These are phyloP conservation scores for Aspergillus brasiliensis DNA, from an alignment of 2,329 filamentous ascomycete species.

Conservation along the genomic window DNA sequence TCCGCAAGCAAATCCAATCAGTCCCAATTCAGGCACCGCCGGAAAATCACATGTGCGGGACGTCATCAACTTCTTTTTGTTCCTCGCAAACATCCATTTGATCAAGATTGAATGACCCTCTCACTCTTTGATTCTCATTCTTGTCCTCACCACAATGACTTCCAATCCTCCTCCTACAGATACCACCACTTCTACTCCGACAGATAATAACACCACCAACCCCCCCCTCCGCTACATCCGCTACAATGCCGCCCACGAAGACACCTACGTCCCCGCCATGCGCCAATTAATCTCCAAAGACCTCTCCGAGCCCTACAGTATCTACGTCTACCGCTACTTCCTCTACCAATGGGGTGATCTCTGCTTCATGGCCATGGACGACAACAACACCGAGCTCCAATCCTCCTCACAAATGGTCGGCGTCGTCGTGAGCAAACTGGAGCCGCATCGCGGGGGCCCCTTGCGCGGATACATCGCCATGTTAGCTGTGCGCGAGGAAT, in stretches of 20 bases:
- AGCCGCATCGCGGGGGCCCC: constrained; percentile 82
- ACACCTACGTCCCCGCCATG: constrained; percentile 77
- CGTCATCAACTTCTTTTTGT: neutral
- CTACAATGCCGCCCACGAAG: constrained; percentile 62
- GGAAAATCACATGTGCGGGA: constrained; percentile 17
- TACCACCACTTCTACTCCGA: neutral
- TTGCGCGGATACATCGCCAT: constrained; percentile 96
- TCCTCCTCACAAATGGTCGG: constrained; percentile 64
- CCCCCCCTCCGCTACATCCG: constrained; percentile 58
- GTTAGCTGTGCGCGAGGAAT: constrained; percentile 82
- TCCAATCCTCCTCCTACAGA: constrained; percentile 24
- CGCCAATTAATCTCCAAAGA: constrained; percentile 92
- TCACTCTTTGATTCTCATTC: neutral
- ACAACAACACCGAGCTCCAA: constrained; percentile 30
- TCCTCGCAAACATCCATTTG: neutral
- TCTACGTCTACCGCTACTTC: constrained; percentile 98
- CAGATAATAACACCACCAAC: constrained; percentile 7
- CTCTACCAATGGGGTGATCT: constrained; percentile 96
- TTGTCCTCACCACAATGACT: constrained; percentile 28
- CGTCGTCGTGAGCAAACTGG: constrained; percentile 92
- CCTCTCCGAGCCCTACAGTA: constrained; percentile 96
- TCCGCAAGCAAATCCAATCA: neutral
- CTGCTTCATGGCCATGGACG: constrained; percentile 77
- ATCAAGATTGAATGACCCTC: neutral
- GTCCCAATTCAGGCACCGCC: neutral